Percentiles rank a stretch among this genome's conserved stretches.
These are phyloP conservation scores for Kondoa subrosea DNA, from an alignment of 768 basidiomycete genomes.

Conservation along the genomic window DNA sequence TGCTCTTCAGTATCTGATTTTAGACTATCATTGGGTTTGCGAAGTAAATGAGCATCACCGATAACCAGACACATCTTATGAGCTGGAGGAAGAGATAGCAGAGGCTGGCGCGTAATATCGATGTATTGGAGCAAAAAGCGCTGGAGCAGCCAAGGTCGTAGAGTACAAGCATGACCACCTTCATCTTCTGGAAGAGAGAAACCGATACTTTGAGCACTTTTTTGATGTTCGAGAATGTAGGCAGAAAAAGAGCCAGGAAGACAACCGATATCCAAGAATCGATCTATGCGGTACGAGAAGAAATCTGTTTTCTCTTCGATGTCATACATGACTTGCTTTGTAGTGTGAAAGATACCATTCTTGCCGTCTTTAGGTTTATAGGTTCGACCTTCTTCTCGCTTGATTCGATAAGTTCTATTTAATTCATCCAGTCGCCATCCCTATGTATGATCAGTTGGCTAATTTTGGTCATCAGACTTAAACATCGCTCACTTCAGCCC, in stretches of 20 bases:
- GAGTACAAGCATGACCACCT: not conserved
- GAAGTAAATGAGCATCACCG: not conserved
- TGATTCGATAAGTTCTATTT: not conserved
- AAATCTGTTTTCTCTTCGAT: not conserved
- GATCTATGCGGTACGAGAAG: not conserved
- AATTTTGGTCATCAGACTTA: too few relatives aligned
- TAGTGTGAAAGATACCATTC: not conserved
- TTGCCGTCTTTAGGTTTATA: not conserved
- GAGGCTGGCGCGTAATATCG: not conserved
- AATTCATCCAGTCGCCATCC: not conserved
- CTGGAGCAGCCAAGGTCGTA: not conserved
- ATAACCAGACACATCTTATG: not conserved
- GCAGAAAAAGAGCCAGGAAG: not conserved
- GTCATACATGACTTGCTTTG: not conserved
- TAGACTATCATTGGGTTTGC: not conserved
- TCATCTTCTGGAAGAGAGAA: not conserved
- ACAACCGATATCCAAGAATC: not conserved
- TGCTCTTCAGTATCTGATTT: not conserved
- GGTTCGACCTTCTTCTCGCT: not conserved
- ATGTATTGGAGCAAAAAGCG: not conserved
- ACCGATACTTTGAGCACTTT: not conserved
- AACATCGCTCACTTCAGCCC: not conserved
- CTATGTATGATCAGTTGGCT: too few relatives aligned
- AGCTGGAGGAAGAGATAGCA: not conserved
- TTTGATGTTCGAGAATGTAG: not conserved